Percentiles rank a stretch among this genome's conserved stretches.
phyloP scores from a whole-genome alignment of 768 basidiomycete species.

The Austroboletus eburneus region DNA sequence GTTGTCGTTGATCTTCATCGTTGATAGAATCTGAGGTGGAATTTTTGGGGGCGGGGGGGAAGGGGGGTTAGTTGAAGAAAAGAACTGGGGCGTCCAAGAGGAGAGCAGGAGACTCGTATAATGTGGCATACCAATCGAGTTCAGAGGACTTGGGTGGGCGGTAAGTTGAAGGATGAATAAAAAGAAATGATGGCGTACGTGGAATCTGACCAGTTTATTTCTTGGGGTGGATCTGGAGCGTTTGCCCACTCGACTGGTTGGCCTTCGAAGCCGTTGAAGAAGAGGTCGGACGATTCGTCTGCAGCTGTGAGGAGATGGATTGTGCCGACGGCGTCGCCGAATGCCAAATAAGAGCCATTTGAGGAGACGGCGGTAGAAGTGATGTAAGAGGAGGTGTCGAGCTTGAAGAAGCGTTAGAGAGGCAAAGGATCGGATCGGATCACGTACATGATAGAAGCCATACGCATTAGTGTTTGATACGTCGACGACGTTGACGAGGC shows the following conservation, averaged over 20 bases:
- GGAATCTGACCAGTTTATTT: slow-evolving; percentile 75
- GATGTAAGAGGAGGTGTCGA: slow-evolving; percentile 71
- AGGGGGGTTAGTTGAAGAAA: slow-evolving; percentile 38
- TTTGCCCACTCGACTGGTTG: slow-evolving; percentile 85
- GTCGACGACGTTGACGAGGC: slow-evolving; percentile 83
- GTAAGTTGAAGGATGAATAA: background rate
- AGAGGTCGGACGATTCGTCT: slow-evolving; percentile 50
- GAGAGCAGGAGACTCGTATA: slow-evolving; percentile 77
- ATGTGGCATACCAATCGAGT: slow-evolving; percentile 82
- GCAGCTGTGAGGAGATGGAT: slow-evolving; percentile 81
- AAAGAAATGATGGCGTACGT: slow-evolving; percentile 52
- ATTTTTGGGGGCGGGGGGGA: slow-evolving; percentile 75
- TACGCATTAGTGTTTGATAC: slow-evolving; percentile 61
- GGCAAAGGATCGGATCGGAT: background rate
- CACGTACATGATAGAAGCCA: slow-evolving; percentile 76
- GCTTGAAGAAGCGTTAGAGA: slow-evolving; percentile 34
- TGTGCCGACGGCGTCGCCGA: slow-evolving; percentile 82
- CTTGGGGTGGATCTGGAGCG: slow-evolving; percentile 57
- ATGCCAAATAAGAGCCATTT: slow-evolving; percentile 87
- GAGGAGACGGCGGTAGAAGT: slow-evolving; percentile 80
- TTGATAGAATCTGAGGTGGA: slow-evolving; percentile 68
- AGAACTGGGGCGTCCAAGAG: slow-evolving; percentile 52
- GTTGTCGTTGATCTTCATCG: slow-evolving; percentile 85
- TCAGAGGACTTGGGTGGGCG: slow-evolving; percentile 67
- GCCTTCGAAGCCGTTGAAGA: slow-evolving; percentile 89